Evolutionary conservation across 2,329 filamentous ascomycete genomes (phyloP), one percentile per base, ranked within the genome.

Genomic region (Xylariaceae sp.): DNA sequence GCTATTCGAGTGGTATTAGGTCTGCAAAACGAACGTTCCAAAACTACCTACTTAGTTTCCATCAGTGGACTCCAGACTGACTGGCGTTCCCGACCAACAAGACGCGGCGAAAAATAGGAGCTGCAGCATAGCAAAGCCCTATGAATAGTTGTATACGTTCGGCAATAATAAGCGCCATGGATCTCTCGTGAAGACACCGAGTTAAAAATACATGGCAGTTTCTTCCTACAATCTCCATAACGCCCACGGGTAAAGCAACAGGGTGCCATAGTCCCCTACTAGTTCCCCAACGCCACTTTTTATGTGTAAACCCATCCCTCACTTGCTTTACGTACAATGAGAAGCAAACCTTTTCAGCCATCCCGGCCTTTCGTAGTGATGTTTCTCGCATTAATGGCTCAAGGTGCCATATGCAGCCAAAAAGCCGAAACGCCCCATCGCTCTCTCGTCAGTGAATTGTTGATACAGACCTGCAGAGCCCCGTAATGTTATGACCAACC

Each of bases 201-300:
- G 56, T 42, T 60, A 37, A 53, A 39, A 55, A 53, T 44, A 55
- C 50, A 48, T 49, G 53, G 55, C 56, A 57, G 58, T 52, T 58
- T 65, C 53, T 62, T 57, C 62, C 51, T 30, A 54, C 58, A 56
- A 64, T 66, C 69, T 62, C 64, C 62, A 11, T 37, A 67, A 66
- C 64, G 62, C 61, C 67, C 58, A 55, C 60, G 58, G 55, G 60
- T 23, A 60, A 69, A 69, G 53, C 63, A 68, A 59, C 52, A 57
- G 61, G 59, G 57, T 56, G 70, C 69, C 68, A 69, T 45, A 53
- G 60, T 61, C 49, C 48, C 58, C 62, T n/a, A 23, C 2, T 42
- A 30, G 23, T 30, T 69, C 70, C 65, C 64, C 64, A 75, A 73
- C 76, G 75, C 76, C 77, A 69, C 72, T 78, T 79, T 45, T 80